Evolutionary conservation across 2,329 filamentous ascomycete genomes (phyloP), one percentile per base, ranked within the genome.

Genomic region (Penicillium palitans): DNA sequence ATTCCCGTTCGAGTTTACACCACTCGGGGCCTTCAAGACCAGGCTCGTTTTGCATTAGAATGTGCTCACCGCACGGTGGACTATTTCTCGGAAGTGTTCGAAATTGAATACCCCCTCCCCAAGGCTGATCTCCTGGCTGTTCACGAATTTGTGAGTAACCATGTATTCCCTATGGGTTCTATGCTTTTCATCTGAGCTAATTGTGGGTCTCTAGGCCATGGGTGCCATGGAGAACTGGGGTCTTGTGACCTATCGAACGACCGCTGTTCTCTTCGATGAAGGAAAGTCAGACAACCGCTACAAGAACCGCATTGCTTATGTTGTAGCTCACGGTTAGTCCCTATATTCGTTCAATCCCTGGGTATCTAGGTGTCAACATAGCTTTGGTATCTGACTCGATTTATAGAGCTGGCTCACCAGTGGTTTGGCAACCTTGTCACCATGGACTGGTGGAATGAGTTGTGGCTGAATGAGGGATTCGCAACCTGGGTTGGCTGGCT

Each of bases 401-500:
- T 46, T 6, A 37, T 52, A 79, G 95, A 99, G 76, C 83, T 99
- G 61, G 95, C 93, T 56, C 92, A 96, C 72, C 92, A 96, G 78
- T 96, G 93, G 93, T 96, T 96, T 68, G 92, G 92, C 39, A 96
- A 96, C 74, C 84, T 96, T 12, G 92, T 96, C 44, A 96, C 93
- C 6, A 96, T 96, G 92, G 91, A 96, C 74, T 96, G 92, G 91
- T 95, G 90, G 91, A 91, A 89, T 72, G 90, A 96, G 78, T 84
- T 95, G 41, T 96, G 92, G 92, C 83, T 96, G 52, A 96, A 96
- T 70, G 93, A 98, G 77, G 93, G 93, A 13, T 99, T 99, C 72
- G 95, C 95, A 42, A 99, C 95, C 3, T 98, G 93, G 93, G 93
- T 97, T 44, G 95, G 93, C 52, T 99, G 93, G 93, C 84, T 93